Percentiles rank a stretch among this genome's conserved stretches.
Conservation (phyloP, 2,329 filamentous ascomycete species). For the Colletotrichum echinochloae region DNA sequence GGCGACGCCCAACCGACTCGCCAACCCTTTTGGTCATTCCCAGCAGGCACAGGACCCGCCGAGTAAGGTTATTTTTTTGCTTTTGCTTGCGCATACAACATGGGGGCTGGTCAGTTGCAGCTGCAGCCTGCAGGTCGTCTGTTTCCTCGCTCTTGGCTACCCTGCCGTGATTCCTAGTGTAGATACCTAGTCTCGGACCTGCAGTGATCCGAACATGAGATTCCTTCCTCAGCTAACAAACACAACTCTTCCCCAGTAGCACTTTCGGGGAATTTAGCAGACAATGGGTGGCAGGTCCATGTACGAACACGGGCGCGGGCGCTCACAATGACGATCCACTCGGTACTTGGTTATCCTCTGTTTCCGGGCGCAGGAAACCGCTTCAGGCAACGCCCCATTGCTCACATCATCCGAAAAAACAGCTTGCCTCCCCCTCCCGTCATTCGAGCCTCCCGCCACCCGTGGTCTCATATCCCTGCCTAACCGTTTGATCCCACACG, state of each 20-base stretch:
- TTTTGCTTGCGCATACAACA: not conserved
- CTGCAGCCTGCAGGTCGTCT: not conserved
- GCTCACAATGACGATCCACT: not conserved
- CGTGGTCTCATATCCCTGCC: conserved; percentile 16
- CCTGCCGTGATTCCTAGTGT: not conserved
- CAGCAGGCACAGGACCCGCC: conserved; percentile 12
- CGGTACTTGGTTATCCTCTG: not conserved
- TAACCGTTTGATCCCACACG: conserved; percentile 21
- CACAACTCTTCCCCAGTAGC: not conserved
- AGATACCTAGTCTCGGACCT: not conserved
- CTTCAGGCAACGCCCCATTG: not conserved
- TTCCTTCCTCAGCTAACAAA: not conserved
- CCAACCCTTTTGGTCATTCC: not conserved
- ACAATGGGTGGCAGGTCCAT: not conserved
- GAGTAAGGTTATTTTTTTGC: conserved; percentile 35
- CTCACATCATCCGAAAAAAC: conserved; percentile 19
- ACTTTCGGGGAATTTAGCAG: not conserved
- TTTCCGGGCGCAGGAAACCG: not conserved
- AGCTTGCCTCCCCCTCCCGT: not conserved
- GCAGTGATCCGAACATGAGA: not conserved
- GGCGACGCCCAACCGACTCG: conserved; percentile 8
- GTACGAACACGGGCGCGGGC: too few species aligned
- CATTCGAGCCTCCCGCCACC: not conserved
- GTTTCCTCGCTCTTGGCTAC: not conserved
- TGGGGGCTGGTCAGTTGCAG: not conserved